Percentiles rank a stretch among this genome's conserved stretches.
Evolutionary conservation across 495 filamentous ascomycete genomes (phyloP).

Genomic region (Pyrenula massariospora): DNA sequence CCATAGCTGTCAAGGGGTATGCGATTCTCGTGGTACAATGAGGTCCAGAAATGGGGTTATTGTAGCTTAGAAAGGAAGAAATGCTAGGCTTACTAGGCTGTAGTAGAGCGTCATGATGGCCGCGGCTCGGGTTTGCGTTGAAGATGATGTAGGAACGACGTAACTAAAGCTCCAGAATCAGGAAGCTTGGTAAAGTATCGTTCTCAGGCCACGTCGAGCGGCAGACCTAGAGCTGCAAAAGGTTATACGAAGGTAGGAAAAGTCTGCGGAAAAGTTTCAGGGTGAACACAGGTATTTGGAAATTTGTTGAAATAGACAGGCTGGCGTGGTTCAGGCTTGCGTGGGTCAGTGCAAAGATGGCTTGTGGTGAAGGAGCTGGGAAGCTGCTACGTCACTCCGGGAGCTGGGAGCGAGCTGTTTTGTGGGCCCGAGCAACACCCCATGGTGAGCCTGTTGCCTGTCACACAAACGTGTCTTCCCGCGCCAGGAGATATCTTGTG

Average conservation of each 20-base stretch:
- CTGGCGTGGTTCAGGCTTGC: neutral
- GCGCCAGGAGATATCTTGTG: too few relatives aligned
- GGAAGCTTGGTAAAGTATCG: too few relatives aligned
- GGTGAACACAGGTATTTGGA: too few relatives aligned
- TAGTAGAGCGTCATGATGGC: conserved; percentile 97
- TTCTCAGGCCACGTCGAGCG: too few relatives aligned
- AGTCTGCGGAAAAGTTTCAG: too few relatives aligned
- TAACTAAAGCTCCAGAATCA: conserved; percentile 6
- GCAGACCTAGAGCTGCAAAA: too few relatives aligned
- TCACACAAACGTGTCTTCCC: too few relatives aligned
- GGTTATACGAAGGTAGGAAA: too few relatives aligned
- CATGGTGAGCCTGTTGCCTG: too few relatives aligned
- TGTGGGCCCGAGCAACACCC: neutral
- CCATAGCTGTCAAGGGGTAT: neutral
- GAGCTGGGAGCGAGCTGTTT: conserved; percentile 3
- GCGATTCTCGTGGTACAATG: neutral
- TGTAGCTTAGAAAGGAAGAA: conserved; percentile 3
- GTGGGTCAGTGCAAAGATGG: neutral
- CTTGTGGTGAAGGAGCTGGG: conserved; percentile 3
- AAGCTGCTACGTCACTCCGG: conserved; percentile 4
- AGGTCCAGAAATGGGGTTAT: neutral
- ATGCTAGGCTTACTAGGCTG: conserved; percentile 62
- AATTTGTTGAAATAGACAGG: neutral
- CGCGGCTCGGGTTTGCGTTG: neutral
- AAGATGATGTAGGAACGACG: conserved; percentile 1